Base-by-base conservation (phyloP, 2,329 filamentous ascomycete genomes). In the Verticillium albo-atrum region DNA sequence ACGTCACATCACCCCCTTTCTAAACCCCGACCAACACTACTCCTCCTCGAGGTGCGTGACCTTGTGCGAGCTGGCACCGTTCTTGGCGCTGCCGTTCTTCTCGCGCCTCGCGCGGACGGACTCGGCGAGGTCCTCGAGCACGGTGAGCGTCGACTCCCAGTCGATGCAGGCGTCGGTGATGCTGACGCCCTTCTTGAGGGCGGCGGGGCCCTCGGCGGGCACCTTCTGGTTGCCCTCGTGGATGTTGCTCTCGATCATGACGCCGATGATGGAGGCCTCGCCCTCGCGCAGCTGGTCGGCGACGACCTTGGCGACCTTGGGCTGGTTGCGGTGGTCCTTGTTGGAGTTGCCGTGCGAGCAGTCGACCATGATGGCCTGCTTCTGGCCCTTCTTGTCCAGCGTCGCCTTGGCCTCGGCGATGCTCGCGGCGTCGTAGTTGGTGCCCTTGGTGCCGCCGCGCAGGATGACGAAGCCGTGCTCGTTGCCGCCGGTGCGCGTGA, bases 201-300 rank as follows among this genome's bases (percentile, higher is more conserved):
- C 90, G 1, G 86, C 74, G 7, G 90, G 89, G 9, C 93, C 94
- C 75, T 96, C 91, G 1, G 87, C 75, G 1, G 92, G 92, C 1
- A 96, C 91, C 80, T 97, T 97, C 72, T 92, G 89, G 81, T 88
- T 91, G 65, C 86, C 84, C 78, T 97, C 95, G 75, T 94, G 87
- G 82, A 98, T 94, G 78, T 98, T 94, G 71, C 92, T 97, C 81
- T 99, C 94, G 68, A 99, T 96, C 94, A 99, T 99, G 71, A 98
- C 92, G 73, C 93, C 95, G 65, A 98, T 85, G 68, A 99, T 96
- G 65, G 86, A 89, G 61, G 86, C 89, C 79, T 99, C 91, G 61
- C 94, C 94, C 65, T 89, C 88, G 56, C 89, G 87, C 64, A 99
- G 82, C 79, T 99, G 94, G 58, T 96, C 91, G 32, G 84, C 89